Evolutionary conservation across 257 asterid genomes (phyloP).

Genomic region (Echium plantagineum): DNA sequence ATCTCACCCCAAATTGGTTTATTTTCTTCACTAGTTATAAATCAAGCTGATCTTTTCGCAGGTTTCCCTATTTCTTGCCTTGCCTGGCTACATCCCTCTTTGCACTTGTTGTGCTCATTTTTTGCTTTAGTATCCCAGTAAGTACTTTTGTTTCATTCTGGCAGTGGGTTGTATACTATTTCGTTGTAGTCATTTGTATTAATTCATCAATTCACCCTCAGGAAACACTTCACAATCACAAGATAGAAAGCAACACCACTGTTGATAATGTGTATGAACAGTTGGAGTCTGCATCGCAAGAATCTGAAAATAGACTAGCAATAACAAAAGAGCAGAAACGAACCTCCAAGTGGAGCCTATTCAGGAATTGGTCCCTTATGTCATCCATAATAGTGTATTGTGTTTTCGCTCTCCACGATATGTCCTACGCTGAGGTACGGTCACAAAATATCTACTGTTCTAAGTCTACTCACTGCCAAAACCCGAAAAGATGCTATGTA

Average conservation of each 20-base stretch:
- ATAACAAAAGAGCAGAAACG: constrained; percentile 5
- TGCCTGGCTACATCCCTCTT: constrained; percentile 49
- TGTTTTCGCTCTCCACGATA: constrained; percentile 70
- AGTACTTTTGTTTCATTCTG: constrained; percentile 3
- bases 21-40: too few species aligned
- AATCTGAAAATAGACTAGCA: not conserved
- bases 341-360: constrained; percentile 22
- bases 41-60: constrained; percentile 10
- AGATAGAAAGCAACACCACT: not conserved
- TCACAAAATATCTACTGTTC: too few species aligned
- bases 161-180: not conserved
- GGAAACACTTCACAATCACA: constrained; percentile 3
- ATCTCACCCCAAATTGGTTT: constrained; percentile 4
- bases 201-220: not conserved
- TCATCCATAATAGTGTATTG: constrained; percentile 66
- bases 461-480: too few species aligned
- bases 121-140: constrained; percentile 77
- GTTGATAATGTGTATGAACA: not conserved
- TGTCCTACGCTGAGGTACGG: constrained; percentile 89
- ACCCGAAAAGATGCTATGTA: too few species aligned
- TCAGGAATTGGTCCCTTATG: constrained; percentile 75
- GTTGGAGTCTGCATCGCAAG: constrained; percentile 1
- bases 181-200: not conserved
- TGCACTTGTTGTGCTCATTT: constrained; percentile 32
- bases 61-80: constrained; percentile 78